Evolutionary conservation across 306 rosid species (phyloP), one percentile per base, ranked within the genome.

Genomic region (Cicer cuneatum): DNA sequence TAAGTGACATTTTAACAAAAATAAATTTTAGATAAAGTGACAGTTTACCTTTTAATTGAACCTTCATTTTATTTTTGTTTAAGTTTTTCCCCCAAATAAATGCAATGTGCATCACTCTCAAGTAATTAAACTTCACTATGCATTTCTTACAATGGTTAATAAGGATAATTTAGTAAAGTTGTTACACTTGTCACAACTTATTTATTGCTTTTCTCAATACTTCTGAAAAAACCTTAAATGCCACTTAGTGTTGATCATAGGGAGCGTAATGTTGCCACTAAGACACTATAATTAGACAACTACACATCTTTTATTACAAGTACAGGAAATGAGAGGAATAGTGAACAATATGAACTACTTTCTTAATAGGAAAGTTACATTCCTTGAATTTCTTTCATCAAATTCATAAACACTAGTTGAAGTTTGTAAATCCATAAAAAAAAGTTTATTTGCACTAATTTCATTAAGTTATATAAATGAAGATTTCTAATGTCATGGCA

Each of bases 311-410:
- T 14, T 8, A 24, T 6, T 13, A 41, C 10, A 62, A 52, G 61
- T 15, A 49, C 45, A 33, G 41, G 9, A 72, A 29, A 64, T 15
- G 35, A 56, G 49, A 45, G 19, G 64, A 79, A 64, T 7, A 46
- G 24, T 42, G 29, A 43, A 10, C 15, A 47, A 54, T 24, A 10
- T 38, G 19, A 58, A 46, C 58, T 43, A 21, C 67, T 72, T 77
- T 72, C 66, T 66, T 12, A 49, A 13, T 45, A 33, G 16, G 60
- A 59, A 58, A 37, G 71, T 58, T 41, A 58, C 39, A 68, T 42
- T 38, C 76, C 68, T 43, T 56, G 21, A 46, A 67, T 61, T 73
- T 64, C 73, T 82, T 67, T 72, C 72, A 72, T 43, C 10, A 14
- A 61, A 33, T 41, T 40, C 49, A 56, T 43, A 64, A 74, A 56